These are phyloP conservation scores for Arabidopsis arenosa DNA, from an alignment of 345 rosid species.

Conservation along the genomic window DNA sequence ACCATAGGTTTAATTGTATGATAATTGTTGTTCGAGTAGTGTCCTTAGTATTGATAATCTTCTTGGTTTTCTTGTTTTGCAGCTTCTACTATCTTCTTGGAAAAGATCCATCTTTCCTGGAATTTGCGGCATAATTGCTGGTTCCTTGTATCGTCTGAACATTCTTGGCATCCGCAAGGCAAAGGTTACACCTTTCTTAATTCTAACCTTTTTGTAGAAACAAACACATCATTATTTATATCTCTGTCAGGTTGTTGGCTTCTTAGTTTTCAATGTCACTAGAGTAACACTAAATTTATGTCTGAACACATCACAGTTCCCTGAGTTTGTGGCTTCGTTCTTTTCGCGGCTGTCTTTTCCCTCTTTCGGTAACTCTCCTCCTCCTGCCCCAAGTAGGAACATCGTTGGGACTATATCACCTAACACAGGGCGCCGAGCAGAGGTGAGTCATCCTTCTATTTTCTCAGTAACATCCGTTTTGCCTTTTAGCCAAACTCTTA, in stretches of 20 bases:
- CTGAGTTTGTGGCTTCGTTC: constrained; percentile 71
- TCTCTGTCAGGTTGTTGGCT: constrained; percentile 1
- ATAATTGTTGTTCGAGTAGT: constrained; percentile 17
- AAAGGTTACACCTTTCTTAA: constrained; percentile 58
- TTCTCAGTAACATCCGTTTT: neutral
- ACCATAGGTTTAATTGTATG: neutral
- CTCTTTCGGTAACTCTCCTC: constrained; percentile 54
- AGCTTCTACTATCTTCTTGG: constrained; percentile 97
- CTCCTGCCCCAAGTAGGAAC: constrained; percentile 63
- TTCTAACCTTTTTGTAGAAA: constrained; percentile 1
- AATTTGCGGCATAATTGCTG: constrained; percentile 86
- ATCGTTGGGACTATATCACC: constrained; percentile 49
- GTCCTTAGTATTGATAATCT: constrained; percentile 7
- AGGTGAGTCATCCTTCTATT: constrained; percentile 54
- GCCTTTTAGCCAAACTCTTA: constrained; percentile 21
- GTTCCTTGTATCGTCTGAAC: constrained; percentile 87
- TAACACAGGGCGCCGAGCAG: constrained; percentile 60
- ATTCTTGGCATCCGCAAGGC: constrained; percentile 78
- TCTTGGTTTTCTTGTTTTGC: constrained; percentile 41
- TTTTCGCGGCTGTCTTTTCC: constrained; percentile 76
- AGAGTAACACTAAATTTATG: constrained; percentile 21
- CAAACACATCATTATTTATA: neutral
- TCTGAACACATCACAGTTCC: constrained; percentile 62
- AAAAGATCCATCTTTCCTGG: constrained; percentile 88
- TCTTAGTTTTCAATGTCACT: constrained; percentile 14